Conservation (phyloP, 2,329 filamentous ascomycete genomes). For the Drechslerella coelobrocha region DNA sequence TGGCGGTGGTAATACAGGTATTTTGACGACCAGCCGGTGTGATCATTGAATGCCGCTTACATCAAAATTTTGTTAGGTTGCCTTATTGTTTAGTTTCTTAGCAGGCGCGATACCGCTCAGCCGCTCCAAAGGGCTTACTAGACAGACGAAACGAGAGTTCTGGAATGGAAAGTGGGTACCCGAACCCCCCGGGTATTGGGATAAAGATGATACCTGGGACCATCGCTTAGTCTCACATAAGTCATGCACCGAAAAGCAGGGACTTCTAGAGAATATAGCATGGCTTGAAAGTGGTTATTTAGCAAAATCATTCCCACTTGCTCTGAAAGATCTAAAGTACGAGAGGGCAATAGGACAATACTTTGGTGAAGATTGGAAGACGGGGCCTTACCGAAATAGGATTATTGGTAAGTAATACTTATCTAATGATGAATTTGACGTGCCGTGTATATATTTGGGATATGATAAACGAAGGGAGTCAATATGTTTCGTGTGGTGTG, state of each 20-base stretch:
- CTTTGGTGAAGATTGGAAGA: slow-evolving; percentile 33
- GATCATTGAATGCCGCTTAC: too few species aligned
- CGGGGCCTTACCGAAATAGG: background rate
- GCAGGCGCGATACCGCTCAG: too few species aligned
- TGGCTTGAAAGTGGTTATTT: slow-evolving; percentile 31
- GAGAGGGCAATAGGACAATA: slow-evolving; percentile 25
- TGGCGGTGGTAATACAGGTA: too few species aligned
- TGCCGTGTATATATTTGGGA: too few species aligned
- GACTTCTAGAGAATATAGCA: background rate
- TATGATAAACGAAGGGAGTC: too few species aligned
- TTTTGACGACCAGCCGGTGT: too few species aligned
- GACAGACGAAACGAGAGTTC: background rate
- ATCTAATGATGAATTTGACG: background rate
- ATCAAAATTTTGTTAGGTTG: too few species aligned
- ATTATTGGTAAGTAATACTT: slow-evolving; percentile 19
- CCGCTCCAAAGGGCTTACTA: background rate
- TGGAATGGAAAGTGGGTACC: background rate
- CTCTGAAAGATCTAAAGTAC: slow-evolving; percentile 17
- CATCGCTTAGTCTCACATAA: background rate
- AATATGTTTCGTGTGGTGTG: too few species aligned
- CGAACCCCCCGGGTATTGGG: background rate
- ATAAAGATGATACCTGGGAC: slow-evolving; percentile 18
- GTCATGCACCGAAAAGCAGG: slow-evolving; percentile 8
- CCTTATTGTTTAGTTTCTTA: too few species aligned
- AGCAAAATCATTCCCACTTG: slow-evolving; percentile 5